phyloP scores from a whole-genome alignment of 306 rosid species.

The Macrotyloma uniflorum region DNA sequence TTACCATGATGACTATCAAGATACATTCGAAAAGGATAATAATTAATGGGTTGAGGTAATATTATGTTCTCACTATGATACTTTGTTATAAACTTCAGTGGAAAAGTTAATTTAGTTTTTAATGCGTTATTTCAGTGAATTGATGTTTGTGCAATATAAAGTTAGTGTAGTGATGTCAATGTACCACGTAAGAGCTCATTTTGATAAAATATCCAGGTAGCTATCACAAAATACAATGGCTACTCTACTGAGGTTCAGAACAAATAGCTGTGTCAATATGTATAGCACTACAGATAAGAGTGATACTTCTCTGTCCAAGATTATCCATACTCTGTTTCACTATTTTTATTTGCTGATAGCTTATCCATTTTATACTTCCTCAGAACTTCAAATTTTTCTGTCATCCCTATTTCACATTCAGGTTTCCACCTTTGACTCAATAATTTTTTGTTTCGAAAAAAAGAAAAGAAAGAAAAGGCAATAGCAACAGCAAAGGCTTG shows the following conservation, averaged over 20 bases:
- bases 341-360: not conserved
- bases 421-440: not conserved
- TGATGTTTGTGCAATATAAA: not conserved
- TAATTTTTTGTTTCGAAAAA: not conserved
- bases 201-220: slow-evolving; percentile 1
- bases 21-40: not conserved
- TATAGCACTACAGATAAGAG: not conserved
- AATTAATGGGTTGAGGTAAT: not conserved
- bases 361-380: not conserved
- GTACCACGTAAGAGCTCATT: slow-evolving; percentile 7
- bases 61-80: slow-evolving; percentile 1
- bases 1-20: not conserved
- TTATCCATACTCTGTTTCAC: not conserved
- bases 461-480: not conserved
- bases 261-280: not conserved
- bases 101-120: slow-evolving; percentile 10
- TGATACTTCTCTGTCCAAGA: not conserved
- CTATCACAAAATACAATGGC: not conserved
- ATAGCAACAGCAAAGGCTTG: not conserved
- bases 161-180: not conserved
- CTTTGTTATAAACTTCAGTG: slow-evolving; percentile 3
- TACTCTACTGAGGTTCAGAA: not conserved
- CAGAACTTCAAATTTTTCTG: not conserved
- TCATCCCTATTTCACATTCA: not conserved
- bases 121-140: not conserved